A percentile compares a stretch with the other conserved stretches of the same genome.
Evolutionary conservation across 2,329 filamentous ascomycete genomes (phyloP).

Genomic region (Verticillium dahliae): DNA sequence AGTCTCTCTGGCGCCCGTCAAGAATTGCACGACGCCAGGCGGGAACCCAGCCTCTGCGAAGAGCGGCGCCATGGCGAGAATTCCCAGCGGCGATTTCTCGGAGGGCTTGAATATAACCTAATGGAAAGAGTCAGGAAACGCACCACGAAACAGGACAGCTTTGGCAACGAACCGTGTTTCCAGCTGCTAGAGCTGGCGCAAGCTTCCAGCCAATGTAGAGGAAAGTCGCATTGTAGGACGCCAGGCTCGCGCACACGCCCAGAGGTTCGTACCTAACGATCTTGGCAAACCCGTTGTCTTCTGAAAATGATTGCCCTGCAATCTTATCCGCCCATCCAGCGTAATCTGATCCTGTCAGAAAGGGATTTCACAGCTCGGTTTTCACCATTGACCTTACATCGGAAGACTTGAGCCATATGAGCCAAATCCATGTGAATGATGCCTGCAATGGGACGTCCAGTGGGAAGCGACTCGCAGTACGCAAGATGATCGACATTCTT

Average conservation of each 20-base stretch:
- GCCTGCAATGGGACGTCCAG: neutral
- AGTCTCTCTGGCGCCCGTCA: slow-evolving; percentile 35
- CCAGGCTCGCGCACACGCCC: slow-evolving; percentile 59
- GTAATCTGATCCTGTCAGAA: slow-evolving; percentile 41
- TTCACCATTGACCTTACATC: neutral
- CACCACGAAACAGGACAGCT: neutral
- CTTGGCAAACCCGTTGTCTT: slow-evolving; percentile 59
- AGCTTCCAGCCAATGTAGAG: slow-evolving; percentile 56
- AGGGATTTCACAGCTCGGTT: neutral
- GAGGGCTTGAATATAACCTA: slow-evolving; percentile 74
- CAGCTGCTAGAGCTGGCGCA: slow-evolving; percentile 35
- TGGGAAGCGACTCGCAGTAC: neutral
- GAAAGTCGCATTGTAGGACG: neutral
- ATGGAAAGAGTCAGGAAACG: slow-evolving; percentile 16
- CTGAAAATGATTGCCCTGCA: slow-evolving; percentile 62
- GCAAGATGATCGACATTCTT: neutral
- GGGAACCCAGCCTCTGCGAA: slow-evolving; percentile 43
- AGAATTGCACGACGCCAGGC: slow-evolving; percentile 10
- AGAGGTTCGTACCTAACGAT: slow-evolving; percentile 73
- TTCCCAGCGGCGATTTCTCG: slow-evolving; percentile 74
- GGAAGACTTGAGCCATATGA: neutral
- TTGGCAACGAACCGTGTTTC: slow-evolving; percentile 65
- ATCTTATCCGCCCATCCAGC: slow-evolving; percentile 77
- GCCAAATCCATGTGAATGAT: neutral
- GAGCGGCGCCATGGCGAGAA: slow-evolving; percentile 62